Percentiles rank a stretch among this genome's conserved stretches.
Conservation (phyloP, 2,329 filamentous ascomycete species). For the Eurotiales sp. region DNA sequence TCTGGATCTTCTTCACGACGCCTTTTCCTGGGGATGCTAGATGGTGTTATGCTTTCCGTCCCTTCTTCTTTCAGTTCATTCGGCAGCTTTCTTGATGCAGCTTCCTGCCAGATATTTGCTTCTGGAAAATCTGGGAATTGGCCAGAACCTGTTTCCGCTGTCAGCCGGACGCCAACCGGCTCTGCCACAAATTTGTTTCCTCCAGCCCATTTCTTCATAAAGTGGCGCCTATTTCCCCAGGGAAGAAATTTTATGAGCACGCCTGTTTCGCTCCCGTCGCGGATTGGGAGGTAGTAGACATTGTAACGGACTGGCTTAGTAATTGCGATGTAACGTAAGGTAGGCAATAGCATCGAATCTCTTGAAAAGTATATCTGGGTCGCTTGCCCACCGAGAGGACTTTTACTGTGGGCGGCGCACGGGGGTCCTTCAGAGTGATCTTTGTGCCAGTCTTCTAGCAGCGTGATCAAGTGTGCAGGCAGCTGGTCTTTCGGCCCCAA, state of each 20-base stretch:
- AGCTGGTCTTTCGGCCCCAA: neutral
- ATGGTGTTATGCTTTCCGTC: neutral
- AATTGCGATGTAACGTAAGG: neutral
- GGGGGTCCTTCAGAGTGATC: neutral
- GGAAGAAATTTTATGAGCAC: neutral
- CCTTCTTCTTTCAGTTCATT: conserved; percentile 1
- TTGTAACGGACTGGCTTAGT: neutral
- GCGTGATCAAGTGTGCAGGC: conserved; percentile 2
- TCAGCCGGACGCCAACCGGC: conserved; percentile 4
- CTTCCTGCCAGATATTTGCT: neutral
- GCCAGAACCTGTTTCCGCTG: neutral
- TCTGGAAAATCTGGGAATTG: conserved; percentile 2
- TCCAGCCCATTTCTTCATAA: conserved; percentile 7
- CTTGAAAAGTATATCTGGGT: neutral
- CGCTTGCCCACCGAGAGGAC: neutral
- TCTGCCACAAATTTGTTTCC: neutral
- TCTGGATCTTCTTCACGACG: neutral
- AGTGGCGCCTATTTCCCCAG: neutral
- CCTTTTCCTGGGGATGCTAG: neutral
- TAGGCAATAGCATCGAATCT: neutral
- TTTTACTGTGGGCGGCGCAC: neutral
- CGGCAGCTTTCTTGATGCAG: neutral
- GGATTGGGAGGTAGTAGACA: conserved; percentile 3
- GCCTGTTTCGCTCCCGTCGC: neutral
- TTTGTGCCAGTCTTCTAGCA: conserved; percentile 10